Evolutionary conservation across 1,284 basidiomycete genomes (phyloP).

Genomic region (Sanghuangporus weigelae): DNA sequence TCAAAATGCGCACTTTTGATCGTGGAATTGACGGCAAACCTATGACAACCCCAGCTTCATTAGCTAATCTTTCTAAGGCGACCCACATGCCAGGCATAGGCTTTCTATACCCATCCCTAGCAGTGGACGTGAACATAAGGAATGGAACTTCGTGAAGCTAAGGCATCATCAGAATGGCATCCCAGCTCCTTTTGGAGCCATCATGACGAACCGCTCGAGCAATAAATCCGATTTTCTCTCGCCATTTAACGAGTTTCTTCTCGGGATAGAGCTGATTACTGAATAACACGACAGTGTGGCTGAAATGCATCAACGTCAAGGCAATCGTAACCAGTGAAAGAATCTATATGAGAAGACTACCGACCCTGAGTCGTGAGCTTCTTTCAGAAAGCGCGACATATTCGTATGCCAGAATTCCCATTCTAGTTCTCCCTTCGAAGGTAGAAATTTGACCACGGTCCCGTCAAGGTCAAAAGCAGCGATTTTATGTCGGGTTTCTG

Average conservation of each 20-base stretch:
- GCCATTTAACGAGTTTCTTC: slow-evolving; percentile 55
- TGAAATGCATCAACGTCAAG: slow-evolving; percentile 25
- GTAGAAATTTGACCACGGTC: slow-evolving; percentile 68
- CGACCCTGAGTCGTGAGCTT: slow-evolving; percentile 58
- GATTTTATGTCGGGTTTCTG: slow-evolving; percentile 47
- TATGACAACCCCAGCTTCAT: slow-evolving; percentile 53
- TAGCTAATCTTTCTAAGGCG: slow-evolving; percentile 59
- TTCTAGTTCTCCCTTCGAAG: slow-evolving; percentile 44
- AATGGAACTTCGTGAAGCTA: slow-evolving; percentile 76
- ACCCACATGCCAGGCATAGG: slow-evolving; percentile 88
- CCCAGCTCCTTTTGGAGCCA: not conserved
- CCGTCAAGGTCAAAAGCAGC: slow-evolving; percentile 88
- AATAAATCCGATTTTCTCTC: slow-evolving; percentile 67
- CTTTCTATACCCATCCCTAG: slow-evolving; percentile 78
- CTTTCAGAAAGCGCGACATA: slow-evolving; percentile 63
- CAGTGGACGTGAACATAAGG: slow-evolving; percentile 72
- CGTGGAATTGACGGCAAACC: slow-evolving; percentile 40
- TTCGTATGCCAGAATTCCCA: slow-evolving; percentile 77
- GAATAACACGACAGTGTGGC: slow-evolving; percentile 72
- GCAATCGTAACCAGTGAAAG: not conserved
- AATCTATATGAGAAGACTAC: slow-evolving; percentile 17
- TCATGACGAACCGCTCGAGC: slow-evolving; percentile 53
- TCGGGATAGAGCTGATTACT: slow-evolving; percentile 72
- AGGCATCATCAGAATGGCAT: not conserved
- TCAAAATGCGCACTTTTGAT: not conserved